phyloP scores from a whole-genome alignment of 768 basidiomycete genomes.

The Lactarius psammicola region DNA sequence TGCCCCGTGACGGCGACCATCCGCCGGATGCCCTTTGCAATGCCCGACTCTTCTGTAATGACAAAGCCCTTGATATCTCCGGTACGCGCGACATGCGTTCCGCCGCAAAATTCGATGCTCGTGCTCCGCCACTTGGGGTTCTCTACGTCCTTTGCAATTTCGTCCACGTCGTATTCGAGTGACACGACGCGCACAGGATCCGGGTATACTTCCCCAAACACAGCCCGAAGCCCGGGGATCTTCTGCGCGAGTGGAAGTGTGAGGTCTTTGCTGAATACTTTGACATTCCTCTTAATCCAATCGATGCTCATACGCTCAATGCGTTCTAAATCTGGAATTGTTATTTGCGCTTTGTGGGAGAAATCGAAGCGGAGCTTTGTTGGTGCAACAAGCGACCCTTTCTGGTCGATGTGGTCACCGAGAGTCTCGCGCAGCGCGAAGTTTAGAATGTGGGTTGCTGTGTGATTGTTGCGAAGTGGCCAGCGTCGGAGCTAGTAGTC shows the following conservation, averaged over 20 bases:
- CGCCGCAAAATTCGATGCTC: conserved; percentile 97
- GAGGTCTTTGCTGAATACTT: conserved; percentile 86
- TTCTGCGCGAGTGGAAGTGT: conserved; percentile 72
- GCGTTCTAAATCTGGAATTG: conserved; percentile 68
- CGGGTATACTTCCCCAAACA: conserved; percentile 97
- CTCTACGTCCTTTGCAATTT: conserved; percentile 79
- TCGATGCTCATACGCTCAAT: conserved; percentile 83
- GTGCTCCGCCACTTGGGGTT: conserved; percentile 90
- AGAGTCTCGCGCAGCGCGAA: conserved; percentile 88
- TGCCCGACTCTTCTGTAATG: conserved; percentile 92
- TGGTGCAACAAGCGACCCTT: conserved; percentile 94
- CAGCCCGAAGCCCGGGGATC: conserved; percentile 93
- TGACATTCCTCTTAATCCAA: conserved; percentile 89
- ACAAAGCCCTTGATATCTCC: conserved; percentile 97
- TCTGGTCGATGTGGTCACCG: conserved; percentile 97
- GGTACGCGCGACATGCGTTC: conserved; percentile 97
- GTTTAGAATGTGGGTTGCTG: conserved; percentile 98
- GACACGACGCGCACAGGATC: conserved; percentile 96
- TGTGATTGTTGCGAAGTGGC: conserved; percentile 97
- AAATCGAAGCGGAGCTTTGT: conserved; percentile 98
- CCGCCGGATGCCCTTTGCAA: conserved; percentile 96
- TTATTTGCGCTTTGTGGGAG: conserved; percentile 88
- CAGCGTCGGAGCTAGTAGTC: conserved; percentile 74
- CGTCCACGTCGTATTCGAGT: conserved; percentile 82
- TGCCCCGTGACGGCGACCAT: conserved; percentile 93